Evolutionary conservation across 352 stramenopile genomes (phyloP), one percentile per base, ranked within the genome.

Genomic region (Globisporangium emineosum): DNA sequence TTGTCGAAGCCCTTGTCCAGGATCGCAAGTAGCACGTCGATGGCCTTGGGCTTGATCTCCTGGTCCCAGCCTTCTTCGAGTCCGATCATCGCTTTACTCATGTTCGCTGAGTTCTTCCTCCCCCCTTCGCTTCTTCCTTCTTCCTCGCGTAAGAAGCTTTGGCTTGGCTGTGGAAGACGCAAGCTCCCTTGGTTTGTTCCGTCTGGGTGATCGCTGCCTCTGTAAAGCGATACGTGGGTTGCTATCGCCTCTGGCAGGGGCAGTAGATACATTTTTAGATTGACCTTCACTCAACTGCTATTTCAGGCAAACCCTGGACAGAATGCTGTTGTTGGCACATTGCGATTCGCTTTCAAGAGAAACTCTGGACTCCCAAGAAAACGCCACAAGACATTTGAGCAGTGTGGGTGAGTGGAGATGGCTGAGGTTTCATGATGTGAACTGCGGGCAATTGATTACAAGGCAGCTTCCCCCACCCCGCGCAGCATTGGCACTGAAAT

Each of bases 21-120:
- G 62, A 94, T 93, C 49, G 89, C 79, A 53, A 94, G 76, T 55
- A 96, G 75, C 75, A 96, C 84, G 62, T 96, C 86, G 68, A 96
- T 94, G 47, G 83, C 88, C 69, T 94, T 96, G 62, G 83, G 83
- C 65, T 96, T 96, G 69, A 96, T 96, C 74, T 96, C 84, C 30
- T 82, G 67, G 70, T 95, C 86, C 88, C 88, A 96, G 27, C 88
- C 88, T 65, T 92, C 83, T 64, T 96, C 86, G 49, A 96, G 80
- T 56, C 77, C 73, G 70, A 95, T 94, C 76, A 94, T 90, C 53
- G 75, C 78, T 71, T 93, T 95, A 71, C 76, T 93, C 83, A 91
- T 91, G 12, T 52, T 51, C 59, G 37, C 58, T 17, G 29, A 10
- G 40, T 27, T 23, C 9, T 57, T 29, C 51, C 43, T 43, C 52